phyloP scores from a whole-genome alignment of 176 grass and related monocot genomes.

The Pontederia paniculata region DNA sequence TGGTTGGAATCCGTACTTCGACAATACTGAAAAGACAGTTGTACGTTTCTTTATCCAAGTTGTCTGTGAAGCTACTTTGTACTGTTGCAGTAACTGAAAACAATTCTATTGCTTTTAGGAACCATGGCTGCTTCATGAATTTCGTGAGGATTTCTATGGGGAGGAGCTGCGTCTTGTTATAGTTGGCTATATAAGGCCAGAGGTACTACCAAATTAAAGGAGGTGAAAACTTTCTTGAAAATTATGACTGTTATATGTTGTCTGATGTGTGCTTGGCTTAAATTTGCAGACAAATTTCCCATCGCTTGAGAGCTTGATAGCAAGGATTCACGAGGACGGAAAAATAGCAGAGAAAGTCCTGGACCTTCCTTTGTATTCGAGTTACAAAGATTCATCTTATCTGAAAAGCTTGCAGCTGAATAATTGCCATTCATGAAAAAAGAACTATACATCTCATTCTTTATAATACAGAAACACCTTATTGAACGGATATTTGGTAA shows the following conservation, averaged over 20 bases:
- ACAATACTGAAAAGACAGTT: conserved; percentile 85
- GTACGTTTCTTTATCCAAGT: conserved; percentile 36
- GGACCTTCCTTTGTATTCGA: conserved; percentile 50
- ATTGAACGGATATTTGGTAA: too few species aligned
- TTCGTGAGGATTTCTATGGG: conserved; percentile 73
- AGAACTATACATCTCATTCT: too few species aligned
- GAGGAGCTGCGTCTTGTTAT: conserved; percentile 88
- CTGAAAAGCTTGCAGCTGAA: conserved; percentile 36
- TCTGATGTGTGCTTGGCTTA: neutral
- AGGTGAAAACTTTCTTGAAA: neutral
- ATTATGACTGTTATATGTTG: neutral
- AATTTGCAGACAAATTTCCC: conserved; percentile 68
- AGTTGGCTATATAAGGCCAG: conserved; percentile 78
- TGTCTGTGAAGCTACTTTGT: conserved; percentile 4
- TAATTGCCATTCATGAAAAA: neutral
- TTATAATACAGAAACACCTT: too few species aligned
- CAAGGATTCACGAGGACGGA: conserved; percentile 81
- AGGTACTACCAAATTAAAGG: conserved; percentile 35
- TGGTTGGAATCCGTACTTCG: conserved; percentile 97
- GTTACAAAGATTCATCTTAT: conserved; percentile 58
- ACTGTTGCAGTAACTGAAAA: conserved; percentile 20
- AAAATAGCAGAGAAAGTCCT: conserved; percentile 76
- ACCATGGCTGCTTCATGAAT: conserved; percentile 95
- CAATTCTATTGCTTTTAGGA: conserved; percentile 37
- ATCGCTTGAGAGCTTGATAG: conserved; percentile 82